phyloP scores from a whole-genome alignment of 768 basidiomycete genomes.

The Termitomyces sp. region DNA sequence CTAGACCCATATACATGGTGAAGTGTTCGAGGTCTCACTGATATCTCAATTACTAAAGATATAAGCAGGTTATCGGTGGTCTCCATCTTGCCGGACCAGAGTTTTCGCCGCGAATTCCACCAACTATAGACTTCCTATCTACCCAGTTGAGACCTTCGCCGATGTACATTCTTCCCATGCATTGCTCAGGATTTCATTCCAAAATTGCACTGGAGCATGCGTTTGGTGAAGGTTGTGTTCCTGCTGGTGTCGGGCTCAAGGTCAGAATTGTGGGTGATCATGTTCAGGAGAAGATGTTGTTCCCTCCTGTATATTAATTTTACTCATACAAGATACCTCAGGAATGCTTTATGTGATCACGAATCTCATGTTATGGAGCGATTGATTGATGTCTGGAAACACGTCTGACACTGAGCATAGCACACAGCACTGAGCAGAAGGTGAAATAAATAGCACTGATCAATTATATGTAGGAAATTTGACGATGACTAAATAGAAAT shows the following conservation, averaged over 20 bases:
- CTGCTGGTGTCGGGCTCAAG: constrained; percentile 68
- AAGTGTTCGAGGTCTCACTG: neutral
- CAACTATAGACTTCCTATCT: constrained; percentile 68
- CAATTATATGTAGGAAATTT: too few species aligned
- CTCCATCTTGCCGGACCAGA: constrained; percentile 78
- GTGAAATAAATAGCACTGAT: too few species aligned
- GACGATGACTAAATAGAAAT: neutral
- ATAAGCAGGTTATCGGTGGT: constrained; percentile 64
- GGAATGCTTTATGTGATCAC: neutral
- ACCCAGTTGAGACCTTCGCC: constrained; percentile 56
- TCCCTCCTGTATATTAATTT: constrained; percentile 22
- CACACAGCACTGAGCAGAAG: neutral
- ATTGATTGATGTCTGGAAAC: too few species aligned
- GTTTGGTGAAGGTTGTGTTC: constrained; percentile 72
- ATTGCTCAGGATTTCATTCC: constrained; percentile 76
- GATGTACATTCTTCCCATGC: constrained; percentile 74
- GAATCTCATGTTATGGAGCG: neutral
- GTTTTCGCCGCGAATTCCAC: constrained; percentile 51
- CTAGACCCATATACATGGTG: constrained; percentile 75
- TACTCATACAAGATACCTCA: neutral
- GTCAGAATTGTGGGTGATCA: constrained; percentile 50
- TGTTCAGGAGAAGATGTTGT: constrained; percentile 31
- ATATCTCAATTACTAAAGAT: neutral
- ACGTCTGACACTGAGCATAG: too few species aligned
- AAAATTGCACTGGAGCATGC: constrained; percentile 66